Conservation (phyloP, 768 basidiomycete species). For the Daedalea quercina region DNA sequence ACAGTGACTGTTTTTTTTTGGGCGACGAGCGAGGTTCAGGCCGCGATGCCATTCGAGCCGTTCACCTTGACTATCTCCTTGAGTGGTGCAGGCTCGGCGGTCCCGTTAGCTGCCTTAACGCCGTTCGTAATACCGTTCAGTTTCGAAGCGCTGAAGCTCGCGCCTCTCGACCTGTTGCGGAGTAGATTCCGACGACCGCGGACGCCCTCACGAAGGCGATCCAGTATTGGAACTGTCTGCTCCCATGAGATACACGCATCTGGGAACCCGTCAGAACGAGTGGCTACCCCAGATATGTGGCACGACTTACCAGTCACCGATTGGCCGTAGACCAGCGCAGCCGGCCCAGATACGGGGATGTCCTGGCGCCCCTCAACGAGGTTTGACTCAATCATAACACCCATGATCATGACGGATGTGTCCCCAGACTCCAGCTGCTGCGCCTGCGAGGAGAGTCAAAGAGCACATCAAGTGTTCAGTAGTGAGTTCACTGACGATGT, state of each 20-base stretch:
- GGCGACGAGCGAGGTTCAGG: background rate
- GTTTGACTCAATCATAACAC: constrained; percentile 95
- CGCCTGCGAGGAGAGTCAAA: constrained; percentile 38
- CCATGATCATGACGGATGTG: constrained; percentile 72
- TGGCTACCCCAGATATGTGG: background rate
- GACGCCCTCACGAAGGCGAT: constrained; percentile 85
- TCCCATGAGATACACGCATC: constrained; percentile 70
- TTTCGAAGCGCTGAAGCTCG: constrained; percentile 5
- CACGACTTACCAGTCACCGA: constrained; percentile 81
- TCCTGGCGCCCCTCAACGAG: constrained; percentile 84
- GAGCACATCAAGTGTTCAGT: background rate
- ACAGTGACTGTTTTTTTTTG: background rate
- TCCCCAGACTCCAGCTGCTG: constrained; percentile 66
- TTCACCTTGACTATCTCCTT: background rate
- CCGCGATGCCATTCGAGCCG: background rate
- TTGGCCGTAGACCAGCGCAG: constrained; percentile 73
- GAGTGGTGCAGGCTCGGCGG: background rate
- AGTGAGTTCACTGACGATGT: constrained; percentile 43
- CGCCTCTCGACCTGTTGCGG: constrained; percentile 24
- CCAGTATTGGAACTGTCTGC: constrained; percentile 71
- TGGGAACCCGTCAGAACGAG: constrained; percentile 3
- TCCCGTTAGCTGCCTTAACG: background rate
- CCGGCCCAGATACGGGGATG: constrained; percentile 65
- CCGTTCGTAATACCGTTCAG: constrained; percentile 17
- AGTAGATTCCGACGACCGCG: constrained; percentile 59